phyloP scores from a whole-genome alignment of 805 yeast species.

The Zygoascus flipseniorum region DNA sequence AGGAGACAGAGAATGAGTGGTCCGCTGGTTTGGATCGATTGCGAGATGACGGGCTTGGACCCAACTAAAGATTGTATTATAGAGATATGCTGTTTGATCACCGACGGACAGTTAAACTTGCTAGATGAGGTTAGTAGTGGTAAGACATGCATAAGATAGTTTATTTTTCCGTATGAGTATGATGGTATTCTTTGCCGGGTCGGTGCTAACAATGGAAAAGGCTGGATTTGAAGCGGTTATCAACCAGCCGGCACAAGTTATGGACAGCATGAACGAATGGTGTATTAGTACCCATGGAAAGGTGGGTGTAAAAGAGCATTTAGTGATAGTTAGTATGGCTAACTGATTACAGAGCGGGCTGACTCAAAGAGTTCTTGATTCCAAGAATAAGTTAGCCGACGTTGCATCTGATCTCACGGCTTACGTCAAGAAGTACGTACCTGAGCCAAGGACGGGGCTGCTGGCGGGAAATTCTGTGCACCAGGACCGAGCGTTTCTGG shows the following conservation, averaged over 20 bases:
- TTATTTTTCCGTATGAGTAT: no score
- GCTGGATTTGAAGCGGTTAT: slow-evolving; percentile 76
- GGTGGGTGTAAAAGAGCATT: slow-evolving; percentile 24
- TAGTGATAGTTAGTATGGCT: neutral
- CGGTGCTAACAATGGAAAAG: slow-evolving; percentile 1
- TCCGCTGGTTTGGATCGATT: slow-evolving; percentile 84
- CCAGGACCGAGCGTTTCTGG: slow-evolving; percentile 80
- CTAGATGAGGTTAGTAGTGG: slow-evolving; percentile 40
- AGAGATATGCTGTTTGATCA: slow-evolving; percentile 84
- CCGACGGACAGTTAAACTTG: slow-evolving; percentile 71
- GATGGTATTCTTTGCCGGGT: neutral
- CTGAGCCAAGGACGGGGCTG: slow-evolving; percentile 49
- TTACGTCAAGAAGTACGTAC: slow-evolving; percentile 51
- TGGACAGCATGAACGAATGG: slow-evolving; percentile 83
- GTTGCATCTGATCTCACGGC: slow-evolving; percentile 60
- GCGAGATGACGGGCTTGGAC: slow-evolving; percentile 97
- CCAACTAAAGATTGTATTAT: slow-evolving; percentile 74
- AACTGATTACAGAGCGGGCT: slow-evolving; percentile 42
- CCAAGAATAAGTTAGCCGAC: slow-evolving; percentile 42
- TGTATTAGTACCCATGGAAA: slow-evolving; percentile 72
- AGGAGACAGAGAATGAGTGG: slow-evolving; percentile 4
- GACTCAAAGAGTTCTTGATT: slow-evolving; percentile 55
- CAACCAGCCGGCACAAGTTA: slow-evolving; percentile 49
- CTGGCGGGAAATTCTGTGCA: slow-evolving; percentile 91
- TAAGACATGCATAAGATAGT: neutral